Conservation (phyloP, 192 early-diverging fungal genomes). For the Physocladia obscura region DNA sequence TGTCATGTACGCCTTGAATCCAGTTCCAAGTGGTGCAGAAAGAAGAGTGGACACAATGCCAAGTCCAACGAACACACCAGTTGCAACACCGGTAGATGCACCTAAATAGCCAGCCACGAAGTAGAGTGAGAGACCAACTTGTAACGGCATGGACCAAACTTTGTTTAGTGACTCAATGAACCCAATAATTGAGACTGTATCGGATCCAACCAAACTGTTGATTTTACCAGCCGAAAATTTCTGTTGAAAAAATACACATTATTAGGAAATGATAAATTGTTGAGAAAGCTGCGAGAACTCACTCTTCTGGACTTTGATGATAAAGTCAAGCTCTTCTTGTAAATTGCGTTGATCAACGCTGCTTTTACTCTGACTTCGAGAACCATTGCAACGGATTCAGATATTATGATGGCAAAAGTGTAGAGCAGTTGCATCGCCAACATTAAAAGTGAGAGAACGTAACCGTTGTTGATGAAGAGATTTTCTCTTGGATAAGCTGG, state of each 20-base stretch:
- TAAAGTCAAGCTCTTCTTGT: constrained; percentile 1
- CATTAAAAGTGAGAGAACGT: neutral
- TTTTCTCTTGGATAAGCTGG: neutral
- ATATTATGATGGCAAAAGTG: neutral
- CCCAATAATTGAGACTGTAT: neutral
- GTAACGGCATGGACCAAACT: neutral
- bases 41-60: neutral
- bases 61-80: constrained; percentile 3
- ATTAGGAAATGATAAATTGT: no score
- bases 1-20: neutral
- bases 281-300: no score
- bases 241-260: no score
- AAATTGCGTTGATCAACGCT: neutral
- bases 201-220: constrained; percentile 2
- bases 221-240: constrained; percentile 3
- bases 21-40: neutral
- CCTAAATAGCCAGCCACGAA: constrained; percentile 4
- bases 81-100: neutral
- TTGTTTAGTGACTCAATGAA: neutral
- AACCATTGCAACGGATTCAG: neutral
- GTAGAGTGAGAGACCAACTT: constrained; percentile 6
- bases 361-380: neutral
- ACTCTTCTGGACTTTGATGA: neutral
- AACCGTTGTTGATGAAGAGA: neutral
- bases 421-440: neutral